A percentile compares a stretch with the other conserved stretches of the same genome.
Conservation (phyloP, 495 filamentous ascomycete genomes). For the Glutinoglossum americanum region DNA sequence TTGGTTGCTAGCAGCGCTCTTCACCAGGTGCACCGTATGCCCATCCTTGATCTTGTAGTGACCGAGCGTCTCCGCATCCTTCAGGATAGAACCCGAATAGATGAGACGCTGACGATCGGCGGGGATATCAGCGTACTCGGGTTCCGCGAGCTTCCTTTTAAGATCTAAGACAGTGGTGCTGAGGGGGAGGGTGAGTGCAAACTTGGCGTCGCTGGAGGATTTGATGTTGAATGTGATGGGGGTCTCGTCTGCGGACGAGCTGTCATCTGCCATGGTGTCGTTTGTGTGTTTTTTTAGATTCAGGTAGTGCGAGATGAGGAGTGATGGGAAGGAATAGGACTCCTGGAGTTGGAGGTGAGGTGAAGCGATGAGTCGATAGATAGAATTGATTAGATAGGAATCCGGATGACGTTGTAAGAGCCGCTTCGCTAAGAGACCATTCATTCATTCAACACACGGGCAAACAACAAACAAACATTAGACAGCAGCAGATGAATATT, state of each 20-base stretch:
- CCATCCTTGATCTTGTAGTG: conserved; percentile 87
- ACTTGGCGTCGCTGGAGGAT: conserved; percentile 66
- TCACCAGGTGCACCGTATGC: conserved; percentile 93
- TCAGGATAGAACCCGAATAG: conserved; percentile 90
- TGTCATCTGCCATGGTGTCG: conserved; percentile 30
- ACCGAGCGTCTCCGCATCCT: conserved; percentile 66
- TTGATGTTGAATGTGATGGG: conserved; percentile 89
- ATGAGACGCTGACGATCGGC: conserved; percentile 81
- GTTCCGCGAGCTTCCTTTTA: conserved; percentile 62
- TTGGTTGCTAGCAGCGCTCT: conserved; percentile 79
- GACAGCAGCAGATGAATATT: no score
- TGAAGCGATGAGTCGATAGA: not conserved
- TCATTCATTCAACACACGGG: no score
- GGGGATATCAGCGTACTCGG: conserved; percentile 66
- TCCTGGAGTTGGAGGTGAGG: not conserved
- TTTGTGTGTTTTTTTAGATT: not conserved
- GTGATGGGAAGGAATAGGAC: not conserved
- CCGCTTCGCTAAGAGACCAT: not conserved
- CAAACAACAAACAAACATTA: no score
- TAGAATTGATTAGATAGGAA: not conserved
- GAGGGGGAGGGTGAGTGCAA: conserved; percentile 54
- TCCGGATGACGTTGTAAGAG: not conserved
- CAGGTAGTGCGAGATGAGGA: no score
- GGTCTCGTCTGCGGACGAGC: conserved; percentile 23
- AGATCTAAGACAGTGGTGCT: conserved; percentile 65